Evolutionary conservation across 257 asterid genomes (phyloP), one percentile per base, ranked within the genome.

Genomic region (Buddleja alternifolia): DNA sequence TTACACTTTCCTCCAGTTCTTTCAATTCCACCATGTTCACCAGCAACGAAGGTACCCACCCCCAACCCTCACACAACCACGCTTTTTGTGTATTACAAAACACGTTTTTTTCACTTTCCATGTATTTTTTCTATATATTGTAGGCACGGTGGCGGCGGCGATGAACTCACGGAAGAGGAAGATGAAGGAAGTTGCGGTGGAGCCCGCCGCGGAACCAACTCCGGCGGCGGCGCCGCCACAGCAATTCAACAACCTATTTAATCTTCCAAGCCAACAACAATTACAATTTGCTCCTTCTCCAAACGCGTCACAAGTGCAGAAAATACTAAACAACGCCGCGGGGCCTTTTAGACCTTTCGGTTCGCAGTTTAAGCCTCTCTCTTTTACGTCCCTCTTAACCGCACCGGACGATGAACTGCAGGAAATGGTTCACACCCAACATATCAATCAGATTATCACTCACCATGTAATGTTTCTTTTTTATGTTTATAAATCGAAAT

Each of bases 101-200:
- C 34, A 29, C 34, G 34, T 29, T 29, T 29, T 29, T 29, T 29
- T 29, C 2, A 29, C 34, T 29, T 29, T 29, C 34, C 5, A 29
- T 5, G 5, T 2, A 5, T 29, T n/a, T n/a, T n/a, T n/a, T n/a
- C n/a, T n/a, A n/a, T n/a, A n/a, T n/a, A n/a, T n/a, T n/a, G n/a
- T n/a, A n/a, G n/a, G n/a, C n/a, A n/a, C n/a, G n/a, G n/a, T n/a
- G n/a, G n/a, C 75, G 63, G 77, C 36, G 10, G 68, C 52, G 6
- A 65, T 15, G 11, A 52, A 25, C 21, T 14, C 78, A 2, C 65
- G 79, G 23, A 81, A 80, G 66, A 73, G 85, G 61, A 83, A 80
- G 72, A 52, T 73, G 81, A 80, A 72, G 61, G 81, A 71, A 19
- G 65, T 63, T 40, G 75, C 14, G 6, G 17, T 21, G 16, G 56